Evolutionary conservation across 2,329 filamentous ascomycete species (phyloP).

Genomic region (Phyllosticta citrichinensis): DNA sequence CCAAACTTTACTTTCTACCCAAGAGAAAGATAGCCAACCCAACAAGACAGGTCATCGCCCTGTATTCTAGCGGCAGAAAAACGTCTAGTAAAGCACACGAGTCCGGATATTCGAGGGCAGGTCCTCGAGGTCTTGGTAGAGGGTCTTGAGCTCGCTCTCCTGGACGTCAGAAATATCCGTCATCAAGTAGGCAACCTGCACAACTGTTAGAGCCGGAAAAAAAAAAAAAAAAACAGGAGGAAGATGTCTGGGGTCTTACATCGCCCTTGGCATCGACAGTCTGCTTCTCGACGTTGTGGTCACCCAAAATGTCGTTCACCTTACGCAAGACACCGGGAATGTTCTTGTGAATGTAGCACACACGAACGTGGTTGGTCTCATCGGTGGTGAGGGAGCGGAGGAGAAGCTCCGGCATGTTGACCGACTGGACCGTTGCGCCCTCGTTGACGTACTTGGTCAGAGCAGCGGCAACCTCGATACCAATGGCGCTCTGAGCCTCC

Average conservation of each 20-base stretch:
- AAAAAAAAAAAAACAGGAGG: background rate
- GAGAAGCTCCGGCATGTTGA: constrained; percentile 93
- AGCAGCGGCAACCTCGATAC: constrained; percentile 80
- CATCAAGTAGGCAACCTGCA: constrained; percentile 83
- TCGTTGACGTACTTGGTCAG: constrained; percentile 93
- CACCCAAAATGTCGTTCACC: constrained; percentile 88
- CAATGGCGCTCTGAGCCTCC: constrained; percentile 93
- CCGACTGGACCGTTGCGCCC: constrained; percentile 79
- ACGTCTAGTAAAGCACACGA: constrained; percentile 36
- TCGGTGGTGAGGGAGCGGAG: constrained; percentile 84
- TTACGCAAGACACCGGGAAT: constrained; percentile 87
- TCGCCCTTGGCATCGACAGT: constrained; percentile 93
- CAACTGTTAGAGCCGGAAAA: background rate
- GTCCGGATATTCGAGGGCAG: constrained; percentile 58
- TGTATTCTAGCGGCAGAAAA: background rate
- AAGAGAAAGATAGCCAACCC: background rate
- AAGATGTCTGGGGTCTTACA: constrained; percentile 31
- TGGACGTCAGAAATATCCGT: constrained; percentile 89
- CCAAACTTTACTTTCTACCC: background rate
- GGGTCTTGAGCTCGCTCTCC: constrained; percentile 69
- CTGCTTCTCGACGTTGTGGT: constrained; percentile 98
- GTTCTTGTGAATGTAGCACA: constrained; percentile 96
- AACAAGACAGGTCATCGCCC: background rate
- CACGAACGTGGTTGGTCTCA: constrained; percentile 78
- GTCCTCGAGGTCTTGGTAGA: constrained; percentile 72